phyloP scores from a whole-genome alignment of 345 rosid genomes.

The Ceriops decandra region DNA sequence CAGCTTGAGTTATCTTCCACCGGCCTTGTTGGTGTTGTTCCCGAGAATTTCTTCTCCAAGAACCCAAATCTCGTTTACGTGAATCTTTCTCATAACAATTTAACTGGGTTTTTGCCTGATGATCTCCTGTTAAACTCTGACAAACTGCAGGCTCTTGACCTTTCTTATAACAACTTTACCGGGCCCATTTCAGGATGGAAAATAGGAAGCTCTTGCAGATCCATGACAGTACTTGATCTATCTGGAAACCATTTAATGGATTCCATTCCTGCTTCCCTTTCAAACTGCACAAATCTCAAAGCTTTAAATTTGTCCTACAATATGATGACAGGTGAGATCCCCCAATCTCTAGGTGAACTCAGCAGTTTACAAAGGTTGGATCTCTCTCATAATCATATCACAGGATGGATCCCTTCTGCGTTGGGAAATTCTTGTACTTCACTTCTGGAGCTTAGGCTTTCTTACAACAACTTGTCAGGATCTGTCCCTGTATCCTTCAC shows the following conservation, averaged over 20 bases:
- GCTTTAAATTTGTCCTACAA: slow-evolving; percentile 59
- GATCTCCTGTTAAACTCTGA: slow-evolving; percentile 46
- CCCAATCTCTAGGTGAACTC: slow-evolving; percentile 53
- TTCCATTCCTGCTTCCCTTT: slow-evolving; percentile 54
- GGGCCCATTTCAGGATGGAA: slow-evolving; percentile 67
- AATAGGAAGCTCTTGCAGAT: slow-evolving; percentile 53
- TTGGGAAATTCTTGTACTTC: slow-evolving; percentile 65
- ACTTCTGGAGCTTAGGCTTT: slow-evolving; percentile 54
- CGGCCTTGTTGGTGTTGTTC: slow-evolving; percentile 61
- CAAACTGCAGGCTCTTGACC: slow-evolving; percentile 68
- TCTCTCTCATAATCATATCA: slow-evolving; percentile 66
- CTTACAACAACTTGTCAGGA: slow-evolving; percentile 76
- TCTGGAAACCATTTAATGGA: slow-evolving; percentile 58
- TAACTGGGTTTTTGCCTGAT: slow-evolving; percentile 61
- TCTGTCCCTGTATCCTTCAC: slow-evolving; percentile 62
- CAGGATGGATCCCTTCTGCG: slow-evolving; percentile 83
- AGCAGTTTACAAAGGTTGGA: slow-evolving; percentile 58
- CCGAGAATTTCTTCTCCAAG: slow-evolving; percentile 54
- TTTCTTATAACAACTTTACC: slow-evolving; percentile 79
- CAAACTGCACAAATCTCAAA: slow-evolving; percentile 75
- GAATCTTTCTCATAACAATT: slow-evolving; percentile 58
- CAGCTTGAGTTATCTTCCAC: slow-evolving; percentile 62
- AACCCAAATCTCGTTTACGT: slow-evolving; percentile 51
- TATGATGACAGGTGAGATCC: slow-evolving; percentile 63
- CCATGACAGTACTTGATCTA: slow-evolving; percentile 60